A percentile compares a stretch with the other conserved stretches of the same genome.
Evolutionary conservation across 2,329 filamentous ascomycete genomes (phyloP).

Genomic region (Clarireedia hainanense): DNA sequence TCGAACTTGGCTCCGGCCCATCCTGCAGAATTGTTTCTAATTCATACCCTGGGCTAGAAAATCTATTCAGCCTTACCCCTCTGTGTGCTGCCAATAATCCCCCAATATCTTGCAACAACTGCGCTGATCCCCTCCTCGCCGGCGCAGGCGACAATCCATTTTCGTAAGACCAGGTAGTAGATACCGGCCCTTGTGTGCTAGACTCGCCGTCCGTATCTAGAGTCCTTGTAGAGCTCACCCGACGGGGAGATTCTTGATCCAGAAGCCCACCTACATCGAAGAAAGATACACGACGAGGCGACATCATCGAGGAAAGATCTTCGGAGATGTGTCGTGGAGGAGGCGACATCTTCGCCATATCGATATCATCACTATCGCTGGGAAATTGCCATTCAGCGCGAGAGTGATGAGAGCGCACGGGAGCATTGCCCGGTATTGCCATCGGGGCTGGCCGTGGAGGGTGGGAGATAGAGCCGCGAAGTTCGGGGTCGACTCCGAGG

Average conservation of each 20-base stretch:
- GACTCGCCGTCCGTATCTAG: slow-evolving; percentile 25
- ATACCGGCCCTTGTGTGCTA: slow-evolving; percentile 14
- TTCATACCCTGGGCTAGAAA: background rate
- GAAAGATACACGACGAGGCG: slow-evolving; percentile 61
- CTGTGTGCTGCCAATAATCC: slow-evolving; percentile 41
- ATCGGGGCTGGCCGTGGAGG: slow-evolving; percentile 27
- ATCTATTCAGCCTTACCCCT: background rate
- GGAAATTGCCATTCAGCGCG: slow-evolving; percentile 26
- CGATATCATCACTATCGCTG: slow-evolving; percentile 36
- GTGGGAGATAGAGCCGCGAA: slow-evolving; percentile 33
- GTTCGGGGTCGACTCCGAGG: slow-evolving; percentile 51
- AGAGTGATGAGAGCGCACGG: slow-evolving; percentile 16
- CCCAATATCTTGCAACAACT: slow-evolving; percentile 51
- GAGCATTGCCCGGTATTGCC: slow-evolving; percentile 21
- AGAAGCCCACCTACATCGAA: slow-evolving; percentile 78
- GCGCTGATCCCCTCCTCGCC: slow-evolving; percentile 45
- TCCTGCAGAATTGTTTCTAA: background rate
- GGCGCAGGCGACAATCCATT: slow-evolving; percentile 35
- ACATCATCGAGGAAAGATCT: slow-evolving; percentile 31
- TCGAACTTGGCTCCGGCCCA: too few species aligned
- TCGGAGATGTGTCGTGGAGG: slow-evolving; percentile 16
- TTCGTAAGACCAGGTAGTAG: slow-evolving; percentile 17
- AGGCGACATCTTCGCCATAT: slow-evolving; percentile 27
- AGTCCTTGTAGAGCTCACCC: slow-evolving; percentile 20
- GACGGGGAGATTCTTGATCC: slow-evolving; percentile 37